Percentiles rank a stretch among this genome's conserved stretches.
Evolutionary conservation across 768 basidiomycete genomes (phyloP).

Genomic region (Cystobasidium tubakii): DNA sequence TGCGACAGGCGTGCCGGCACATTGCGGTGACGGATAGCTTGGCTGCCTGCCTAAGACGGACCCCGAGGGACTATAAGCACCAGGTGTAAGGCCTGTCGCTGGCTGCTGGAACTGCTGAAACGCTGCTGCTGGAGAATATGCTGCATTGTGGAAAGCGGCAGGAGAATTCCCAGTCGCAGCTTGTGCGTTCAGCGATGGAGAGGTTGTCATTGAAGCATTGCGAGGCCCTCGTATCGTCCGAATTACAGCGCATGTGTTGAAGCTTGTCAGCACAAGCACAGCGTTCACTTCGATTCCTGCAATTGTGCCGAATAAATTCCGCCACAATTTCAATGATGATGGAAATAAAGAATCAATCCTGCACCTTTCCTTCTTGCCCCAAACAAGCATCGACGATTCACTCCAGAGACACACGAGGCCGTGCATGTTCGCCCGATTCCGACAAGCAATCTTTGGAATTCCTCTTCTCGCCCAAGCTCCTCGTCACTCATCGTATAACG

Average conservation of each 20-base stretch:
- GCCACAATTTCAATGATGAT: too few species aligned
- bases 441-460: constrained; percentile 30
- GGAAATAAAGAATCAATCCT: too few species aligned
- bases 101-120: neutral
- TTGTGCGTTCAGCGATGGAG: neutral
- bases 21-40: neutral
- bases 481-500: constrained; percentile 3
- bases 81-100: constrained; percentile 1
- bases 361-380: neutral
- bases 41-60: neutral
- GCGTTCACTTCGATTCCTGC: too few species aligned
- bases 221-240: neutral
- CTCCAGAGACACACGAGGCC: neutral
- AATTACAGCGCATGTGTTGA: neutral
- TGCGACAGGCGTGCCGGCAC: neutral
- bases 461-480: constrained; percentile 13
- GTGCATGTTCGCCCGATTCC: constrained; percentile 18
- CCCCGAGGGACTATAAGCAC: neutral
- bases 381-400: neutral
- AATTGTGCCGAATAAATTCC: too few species aligned
- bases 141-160: neutral
- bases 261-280: too few species aligned
- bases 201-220: neutral
- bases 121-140: neutral
- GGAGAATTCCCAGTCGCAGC: neutral